These are phyloP conservation scores for Fusarium tuaranense DNA, from an alignment of 2,329 filamentous ascomycete species.

Conservation along the genomic window DNA sequence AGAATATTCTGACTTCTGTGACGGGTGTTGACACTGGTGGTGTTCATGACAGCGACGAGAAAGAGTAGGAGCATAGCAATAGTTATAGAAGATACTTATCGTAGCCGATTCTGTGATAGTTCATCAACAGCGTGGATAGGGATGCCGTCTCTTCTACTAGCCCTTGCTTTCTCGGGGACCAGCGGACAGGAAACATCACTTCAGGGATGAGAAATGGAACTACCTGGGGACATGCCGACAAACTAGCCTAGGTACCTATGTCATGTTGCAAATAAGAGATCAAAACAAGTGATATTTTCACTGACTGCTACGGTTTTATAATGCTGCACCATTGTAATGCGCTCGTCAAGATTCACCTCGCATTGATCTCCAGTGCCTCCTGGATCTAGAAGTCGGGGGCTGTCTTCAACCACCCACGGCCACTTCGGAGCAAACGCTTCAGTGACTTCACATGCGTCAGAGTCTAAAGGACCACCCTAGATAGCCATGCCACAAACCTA, in stretches of 20 bases:
- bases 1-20: neutral
- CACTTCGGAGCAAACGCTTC: neutral
- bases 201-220: neutral
- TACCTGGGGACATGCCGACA: too few species aligned
- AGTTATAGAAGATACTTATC: neutral
- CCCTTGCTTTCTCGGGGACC: neutral
- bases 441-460: neutral
- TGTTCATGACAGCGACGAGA: neutral
- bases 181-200: neutral
- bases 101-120: neutral
- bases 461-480: neutral
- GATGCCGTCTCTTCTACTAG: neutral
- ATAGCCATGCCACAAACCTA: neutral
- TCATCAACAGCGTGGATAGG: neutral
- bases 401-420: neutral
- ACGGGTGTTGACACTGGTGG: neutral
- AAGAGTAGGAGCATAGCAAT: neutral
- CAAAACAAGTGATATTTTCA: neutral
- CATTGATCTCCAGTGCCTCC: neutral
- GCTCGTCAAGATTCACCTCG: neutral
- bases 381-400: neutral
- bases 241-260: too few species aligned
- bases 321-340: neutral
- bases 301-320: too few species aligned
- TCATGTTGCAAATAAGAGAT: neutral